Conservation (phyloP, 1,284 basidiomycete genomes). For the Ganoderma lingzhi region DNA sequence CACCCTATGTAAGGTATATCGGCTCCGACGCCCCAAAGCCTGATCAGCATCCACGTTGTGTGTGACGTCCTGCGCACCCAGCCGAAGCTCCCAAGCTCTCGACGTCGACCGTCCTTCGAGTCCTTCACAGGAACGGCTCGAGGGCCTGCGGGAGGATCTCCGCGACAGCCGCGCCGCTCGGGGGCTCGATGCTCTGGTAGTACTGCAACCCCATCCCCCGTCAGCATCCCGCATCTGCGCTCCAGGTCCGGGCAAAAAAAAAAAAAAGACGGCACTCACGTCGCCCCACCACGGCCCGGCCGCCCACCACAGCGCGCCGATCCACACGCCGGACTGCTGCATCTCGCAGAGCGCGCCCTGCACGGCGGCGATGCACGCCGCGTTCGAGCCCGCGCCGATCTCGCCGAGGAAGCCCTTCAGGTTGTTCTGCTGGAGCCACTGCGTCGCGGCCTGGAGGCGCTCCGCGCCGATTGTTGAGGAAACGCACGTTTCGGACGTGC, state of each 20-base stretch:
- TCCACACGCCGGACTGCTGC: constrained; percentile 63
- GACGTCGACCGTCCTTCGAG: not conserved
- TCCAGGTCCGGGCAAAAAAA: not conserved
- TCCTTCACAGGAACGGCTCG: constrained; percentile 59
- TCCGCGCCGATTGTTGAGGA: constrained; percentile 66
- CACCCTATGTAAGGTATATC: not conserved
- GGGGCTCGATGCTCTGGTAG: constrained; percentile 71
- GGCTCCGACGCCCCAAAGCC: not conserved
- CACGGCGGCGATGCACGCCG: constrained; percentile 58
- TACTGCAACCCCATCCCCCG: constrained; percentile 47
- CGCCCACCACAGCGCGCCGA: constrained; percentile 66
- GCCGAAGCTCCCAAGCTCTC: not conserved
- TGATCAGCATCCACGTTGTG: not conserved
- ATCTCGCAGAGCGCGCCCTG: constrained; percentile 64
- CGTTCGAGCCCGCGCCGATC: constrained; percentile 66
- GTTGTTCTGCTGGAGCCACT: constrained; percentile 65
- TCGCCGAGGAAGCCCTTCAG: constrained; percentile 73
- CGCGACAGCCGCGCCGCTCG: constrained; percentile 59
- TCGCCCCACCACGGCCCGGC: constrained; percentile 69
- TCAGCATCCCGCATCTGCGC: constrained; percentile 16
- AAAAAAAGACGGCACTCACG: constrained; percentile 48
- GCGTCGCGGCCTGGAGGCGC: constrained; percentile 61
- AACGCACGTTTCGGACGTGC: constrained; percentile 62
- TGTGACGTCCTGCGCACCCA: not conserved
- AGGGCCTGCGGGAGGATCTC: constrained; percentile 65